phyloP scores from a whole-genome alignment of 78 protist genomes.

The Chrysochromulina parva region DNA sequence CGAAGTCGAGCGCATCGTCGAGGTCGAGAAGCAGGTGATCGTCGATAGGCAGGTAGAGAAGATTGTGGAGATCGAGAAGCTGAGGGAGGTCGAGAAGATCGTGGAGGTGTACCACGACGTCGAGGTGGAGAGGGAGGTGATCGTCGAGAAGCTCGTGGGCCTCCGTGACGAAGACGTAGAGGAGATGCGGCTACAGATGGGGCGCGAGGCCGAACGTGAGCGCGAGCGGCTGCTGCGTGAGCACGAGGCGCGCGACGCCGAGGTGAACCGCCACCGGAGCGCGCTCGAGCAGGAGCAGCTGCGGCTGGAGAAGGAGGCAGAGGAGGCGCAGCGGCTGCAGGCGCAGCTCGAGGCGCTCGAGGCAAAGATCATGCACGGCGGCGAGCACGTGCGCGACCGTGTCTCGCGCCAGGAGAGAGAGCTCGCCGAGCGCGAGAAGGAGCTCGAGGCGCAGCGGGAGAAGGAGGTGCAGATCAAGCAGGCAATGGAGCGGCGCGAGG shows the following conservation, averaged over 20 bases:
- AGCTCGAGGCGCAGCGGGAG: not conserved
- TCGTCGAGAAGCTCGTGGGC: not conserved
- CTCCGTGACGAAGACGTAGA: not conserved
- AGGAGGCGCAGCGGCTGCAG: not conserved
- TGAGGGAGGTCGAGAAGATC: not conserved
- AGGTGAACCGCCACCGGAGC: too few relatives aligned
- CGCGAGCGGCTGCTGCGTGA: too few relatives aligned
- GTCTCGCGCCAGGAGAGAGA: not conserved
- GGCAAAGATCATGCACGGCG: not conserved
- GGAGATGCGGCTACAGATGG: not conserved
- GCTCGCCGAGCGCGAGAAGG: not conserved
- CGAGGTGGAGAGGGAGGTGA: not conserved
- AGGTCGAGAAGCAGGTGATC: too few relatives aligned
- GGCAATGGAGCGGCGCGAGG: not conserved
- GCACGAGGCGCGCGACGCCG: too few relatives aligned
- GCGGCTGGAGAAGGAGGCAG: not conserved
- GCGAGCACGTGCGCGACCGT: not conserved
- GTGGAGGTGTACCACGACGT: not conserved
- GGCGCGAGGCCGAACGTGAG: too few relatives aligned
- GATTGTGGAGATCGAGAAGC: too few relatives aligned
- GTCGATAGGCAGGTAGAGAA: too few relatives aligned
- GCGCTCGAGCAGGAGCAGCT: too few relatives aligned
- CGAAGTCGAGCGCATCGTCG: too few relatives aligned
- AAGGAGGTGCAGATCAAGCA: not conserved
- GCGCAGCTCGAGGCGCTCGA: not conserved